These are phyloP conservation scores for Keithomyces neogunnii DNA, from an alignment of 2,329 filamentous ascomycete species.

Conservation along the genomic window DNA sequence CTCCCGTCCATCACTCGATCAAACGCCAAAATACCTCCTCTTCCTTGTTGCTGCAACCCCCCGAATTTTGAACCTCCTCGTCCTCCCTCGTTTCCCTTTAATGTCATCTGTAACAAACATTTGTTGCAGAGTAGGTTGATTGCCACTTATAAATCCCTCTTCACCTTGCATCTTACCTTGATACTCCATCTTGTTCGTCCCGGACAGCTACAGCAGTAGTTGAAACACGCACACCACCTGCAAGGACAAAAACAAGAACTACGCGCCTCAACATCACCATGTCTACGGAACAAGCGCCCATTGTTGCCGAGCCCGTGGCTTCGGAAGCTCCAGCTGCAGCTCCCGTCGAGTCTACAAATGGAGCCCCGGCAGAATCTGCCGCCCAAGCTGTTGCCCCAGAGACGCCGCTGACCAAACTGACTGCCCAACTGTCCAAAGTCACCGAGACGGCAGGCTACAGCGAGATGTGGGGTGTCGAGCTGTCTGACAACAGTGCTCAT, in stretches of 20 bases:
- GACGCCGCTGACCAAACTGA: slow-evolving; percentile 44
- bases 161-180: too few relatives aligned
- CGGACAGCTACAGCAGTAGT: not conserved
- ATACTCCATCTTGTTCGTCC: not conserved
- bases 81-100: too few relatives aligned
- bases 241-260: too few relatives aligned
- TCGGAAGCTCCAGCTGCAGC: slow-evolving; percentile 1
- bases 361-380: too few relatives aligned
- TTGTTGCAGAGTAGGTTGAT: too few relatives aligned
- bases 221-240: too few relatives aligned
- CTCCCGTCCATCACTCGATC: too few relatives aligned
- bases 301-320: slow-evolving; percentile 6
- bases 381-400: slow-evolving; percentile 9
- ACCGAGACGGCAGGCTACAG: slow-evolving; percentile 48
- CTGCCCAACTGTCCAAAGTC: slow-evolving; percentile 49
- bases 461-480: slow-evolving; percentile 82
- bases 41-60: too few relatives aligned
- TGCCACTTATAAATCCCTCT: too few relatives aligned
- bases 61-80: too few relatives aligned
- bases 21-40: too few relatives aligned
- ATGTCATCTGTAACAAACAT: too few relatives aligned
- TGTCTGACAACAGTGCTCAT: slow-evolving; percentile 43
- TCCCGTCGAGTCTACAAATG: not conserved
- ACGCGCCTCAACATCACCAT: slow-evolving; percentile 1
- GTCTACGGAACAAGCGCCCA: slow-evolving; percentile 17